Percentiles rank a stretch among this genome's conserved stretches.
Conservation (phyloP, 768 basidiomycete species). For the Agrocybe praecox region DNA sequence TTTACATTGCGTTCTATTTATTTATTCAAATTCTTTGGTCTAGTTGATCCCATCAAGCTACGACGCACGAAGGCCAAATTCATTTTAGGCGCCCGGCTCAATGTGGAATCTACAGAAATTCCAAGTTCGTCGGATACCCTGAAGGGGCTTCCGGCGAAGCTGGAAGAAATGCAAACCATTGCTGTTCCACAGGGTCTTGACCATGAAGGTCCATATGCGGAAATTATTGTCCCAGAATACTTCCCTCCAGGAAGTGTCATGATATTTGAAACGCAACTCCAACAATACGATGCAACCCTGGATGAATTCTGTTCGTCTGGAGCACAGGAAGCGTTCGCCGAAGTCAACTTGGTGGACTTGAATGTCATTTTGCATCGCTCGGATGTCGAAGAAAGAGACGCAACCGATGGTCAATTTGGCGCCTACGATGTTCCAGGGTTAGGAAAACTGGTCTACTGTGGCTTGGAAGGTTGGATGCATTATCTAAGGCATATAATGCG, state of each 20-base stretch:
- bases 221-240: conserved; percentile 80
- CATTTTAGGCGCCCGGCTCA: conserved; percentile 76
- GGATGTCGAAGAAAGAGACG: conserved; percentile 91
- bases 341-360: conserved; percentile 83
- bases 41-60: conserved; percentile 86
- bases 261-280: conserved; percentile 86
- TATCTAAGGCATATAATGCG: conserved; percentile 81
- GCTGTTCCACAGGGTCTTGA: conserved; percentile 65
- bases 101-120: conserved; percentile 64
- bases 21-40: neutral
- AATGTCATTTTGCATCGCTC: conserved; percentile 87
- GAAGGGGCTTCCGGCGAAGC: conserved; percentile 70
- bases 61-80: conserved; percentile 79
- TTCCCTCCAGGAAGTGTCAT: conserved; percentile 98
- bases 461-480: conserved; percentile 97
- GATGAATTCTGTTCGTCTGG: conserved; percentile 75
- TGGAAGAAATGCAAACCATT: conserved; percentile 66
- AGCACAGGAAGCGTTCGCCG: conserved; percentile 71
- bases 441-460: conserved; percentile 86
- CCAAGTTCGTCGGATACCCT: conserved; percentile 53
- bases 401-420: conserved; percentile 80
- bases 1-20: neutral
- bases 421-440: conserved; percentile 78
- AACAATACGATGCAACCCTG: conserved; percentile 69
- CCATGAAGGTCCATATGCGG: conserved; percentile 67